Evolutionary conservation across 179 eudicot genomes (phyloP).

Genomic region (Vitellaria paradoxa): DNA sequence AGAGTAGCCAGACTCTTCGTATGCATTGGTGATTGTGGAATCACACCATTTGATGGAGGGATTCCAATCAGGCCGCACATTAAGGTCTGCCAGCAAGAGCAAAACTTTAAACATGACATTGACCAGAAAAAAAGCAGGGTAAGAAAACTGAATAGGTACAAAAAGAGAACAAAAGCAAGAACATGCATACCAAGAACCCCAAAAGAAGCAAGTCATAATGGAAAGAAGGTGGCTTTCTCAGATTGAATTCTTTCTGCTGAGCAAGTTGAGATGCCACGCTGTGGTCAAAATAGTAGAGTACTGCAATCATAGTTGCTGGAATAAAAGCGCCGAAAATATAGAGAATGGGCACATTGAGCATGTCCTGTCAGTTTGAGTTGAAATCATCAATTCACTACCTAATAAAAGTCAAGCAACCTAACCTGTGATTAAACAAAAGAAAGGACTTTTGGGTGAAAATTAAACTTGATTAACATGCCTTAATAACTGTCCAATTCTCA

Average conservation of each 20-base stretch:
- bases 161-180: background rate
- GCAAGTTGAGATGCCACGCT: conserved; percentile 97
- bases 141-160: background rate
- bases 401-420: background rate
- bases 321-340: conserved; percentile 86
- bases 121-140: background rate
- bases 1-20: conserved; percentile 95
- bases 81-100: conserved; percentile 6
- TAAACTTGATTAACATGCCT: conserved; percentile 32
- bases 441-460: background rate
- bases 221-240: conserved; percentile 79
- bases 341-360: conserved; percentile 73
- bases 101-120: background rate
- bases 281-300: conserved; percentile 91
- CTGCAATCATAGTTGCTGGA: conserved; percentile 96
- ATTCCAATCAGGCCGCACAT: conserved; percentile 59
- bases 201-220: conserved; percentile 85
- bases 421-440: background rate
- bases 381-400: conserved; percentile 4
- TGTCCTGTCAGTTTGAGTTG: conserved; percentile 48
- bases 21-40: conserved; percentile 98
- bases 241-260: conserved; percentile 90
- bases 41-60: conserved; percentile 94
- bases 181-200: conserved; percentile 42
- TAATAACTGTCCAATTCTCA: conserved; percentile 85